Percentiles rank a stretch among this genome's conserved stretches.
These are phyloP conservation scores for Durotheca rogersii DNA, from an alignment of 495 filamentous ascomycete genomes.

Conservation along the genomic window DNA sequence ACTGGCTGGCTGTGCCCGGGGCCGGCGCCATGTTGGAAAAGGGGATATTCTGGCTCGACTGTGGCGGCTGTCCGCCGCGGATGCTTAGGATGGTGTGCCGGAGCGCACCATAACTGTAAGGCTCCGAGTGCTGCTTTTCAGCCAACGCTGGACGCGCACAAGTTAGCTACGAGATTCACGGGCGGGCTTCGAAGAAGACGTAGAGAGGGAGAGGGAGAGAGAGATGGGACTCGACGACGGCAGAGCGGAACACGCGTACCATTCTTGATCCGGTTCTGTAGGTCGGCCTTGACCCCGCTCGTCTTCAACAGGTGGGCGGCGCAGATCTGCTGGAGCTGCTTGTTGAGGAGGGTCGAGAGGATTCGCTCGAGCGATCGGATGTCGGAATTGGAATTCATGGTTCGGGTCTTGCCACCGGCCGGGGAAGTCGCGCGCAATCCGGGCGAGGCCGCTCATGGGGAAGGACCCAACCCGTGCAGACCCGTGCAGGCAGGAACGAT, in stretches of 20 bases:
- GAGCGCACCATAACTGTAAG: conserved; percentile 16
- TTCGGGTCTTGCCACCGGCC: conserved; percentile 17
- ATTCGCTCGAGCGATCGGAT: conserved; percentile 41
- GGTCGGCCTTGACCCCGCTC: conserved; percentile 75
- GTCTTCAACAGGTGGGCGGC: conserved; percentile 66
- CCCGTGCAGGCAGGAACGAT: too few relatives aligned
- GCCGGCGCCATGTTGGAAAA: conserved; percentile 24
- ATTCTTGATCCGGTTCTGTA: conserved; percentile 73
- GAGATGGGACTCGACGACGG: background rate
- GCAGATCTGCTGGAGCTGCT: conserved; percentile 71
- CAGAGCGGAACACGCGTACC: conserved; percentile 46
- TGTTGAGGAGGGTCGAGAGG: conserved; percentile 55
- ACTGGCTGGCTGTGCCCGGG: conserved; percentile 4
- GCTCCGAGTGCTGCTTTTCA: conserved; percentile 24
- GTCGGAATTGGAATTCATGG: conserved; percentile 49
- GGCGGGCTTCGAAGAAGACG: background rate
- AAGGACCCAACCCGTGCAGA: too few relatives aligned
- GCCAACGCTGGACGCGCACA: conserved; percentile 16
- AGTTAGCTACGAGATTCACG: background rate
- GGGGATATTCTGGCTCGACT: conserved; percentile 1
- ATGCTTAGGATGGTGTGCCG: conserved; percentile 18
- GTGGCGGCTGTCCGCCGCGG: background rate
- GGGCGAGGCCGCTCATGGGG: conserved; percentile 19
- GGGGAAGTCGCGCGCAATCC: conserved; percentile 12
- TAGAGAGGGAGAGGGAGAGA: background rate